Evolutionary conservation across 345 rosid genomes (phyloP).

Genomic region (Trapa incisa): DNA sequence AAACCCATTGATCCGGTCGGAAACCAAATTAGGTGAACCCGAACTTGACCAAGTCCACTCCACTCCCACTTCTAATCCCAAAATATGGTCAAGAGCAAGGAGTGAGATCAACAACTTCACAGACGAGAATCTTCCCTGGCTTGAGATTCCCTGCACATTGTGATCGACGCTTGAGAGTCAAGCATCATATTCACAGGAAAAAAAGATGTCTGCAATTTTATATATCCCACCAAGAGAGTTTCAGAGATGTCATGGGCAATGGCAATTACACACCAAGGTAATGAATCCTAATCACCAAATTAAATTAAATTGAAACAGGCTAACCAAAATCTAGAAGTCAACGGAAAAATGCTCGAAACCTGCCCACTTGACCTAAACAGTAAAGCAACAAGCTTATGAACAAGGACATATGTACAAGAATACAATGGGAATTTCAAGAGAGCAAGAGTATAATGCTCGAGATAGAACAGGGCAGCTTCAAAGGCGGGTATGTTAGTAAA

Average conservation of each 20-base stretch:
- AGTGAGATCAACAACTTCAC: no score
- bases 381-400: not conserved
- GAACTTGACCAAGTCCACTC: no score
- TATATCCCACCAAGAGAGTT: not conserved
- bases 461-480: conserved; percentile 10
- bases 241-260: not conserved
- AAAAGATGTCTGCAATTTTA: not conserved
- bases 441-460: not conserved
- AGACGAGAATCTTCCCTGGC: no score
- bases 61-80: no score
- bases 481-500: not conserved
- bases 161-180: not conserved
- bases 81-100: no score
- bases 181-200: not conserved
- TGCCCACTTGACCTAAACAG: not conserved
- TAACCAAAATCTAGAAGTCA: not conserved
- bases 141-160: not conserved
- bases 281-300: not conserved
- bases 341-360: not conserved
- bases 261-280: not conserved
- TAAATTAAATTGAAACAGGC: not conserved
- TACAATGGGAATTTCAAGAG: not conserved
- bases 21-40: no score
- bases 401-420: not conserved
- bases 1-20: no score